Evolutionary conservation across 192 early-diverging fungal genomes (phyloP).

Genomic region (Entomortierella lignicola): DNA sequence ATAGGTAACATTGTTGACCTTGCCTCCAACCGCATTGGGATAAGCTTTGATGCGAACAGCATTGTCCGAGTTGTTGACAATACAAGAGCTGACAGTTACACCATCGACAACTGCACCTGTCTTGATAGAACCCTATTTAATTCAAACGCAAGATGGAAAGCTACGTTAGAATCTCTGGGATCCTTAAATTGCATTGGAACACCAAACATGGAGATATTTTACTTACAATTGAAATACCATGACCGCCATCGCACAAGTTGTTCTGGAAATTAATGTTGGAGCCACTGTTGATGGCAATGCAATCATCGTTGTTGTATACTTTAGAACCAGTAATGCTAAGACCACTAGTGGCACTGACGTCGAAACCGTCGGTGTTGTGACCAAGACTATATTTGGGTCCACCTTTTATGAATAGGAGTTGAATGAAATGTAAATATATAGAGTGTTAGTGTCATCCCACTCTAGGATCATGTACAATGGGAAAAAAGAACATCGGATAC

Average conservation of each 20-base stretch:
- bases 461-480: no score
- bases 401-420: slow-evolving; percentile 24
- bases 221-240: slow-evolving; percentile 50
- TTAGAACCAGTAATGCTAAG: slow-evolving; percentile 49
- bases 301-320: slow-evolving; percentile 63
- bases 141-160: neutral
- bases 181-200: neutral
- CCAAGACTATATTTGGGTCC: slow-evolving; percentile 35
- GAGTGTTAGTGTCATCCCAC: neutral
- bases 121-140: slow-evolving; percentile 52
- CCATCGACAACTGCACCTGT: slow-evolving; percentile 45
- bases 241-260: slow-evolving; percentile 53
- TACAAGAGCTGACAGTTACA: slow-evolving; percentile 45
- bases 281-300: slow-evolving; percentile 62
- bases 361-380: slow-evolving; percentile 62
- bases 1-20: slow-evolving; percentile 60
- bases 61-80: slow-evolving; percentile 47
- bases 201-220: no score
- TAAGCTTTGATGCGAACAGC: slow-evolving; percentile 66
- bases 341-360: slow-evolving; percentile 29
- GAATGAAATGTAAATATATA: neutral
- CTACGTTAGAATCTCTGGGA: neutral
- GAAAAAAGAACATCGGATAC: slow-evolving; percentile 8
- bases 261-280: slow-evolving; percentile 56
- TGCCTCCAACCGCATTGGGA: slow-evolving; percentile 52